These are phyloP conservation scores for Alternaria incomplexa DNA, from an alignment of 2,329 filamentous ascomycete species.

Conservation along the genomic window DNA sequence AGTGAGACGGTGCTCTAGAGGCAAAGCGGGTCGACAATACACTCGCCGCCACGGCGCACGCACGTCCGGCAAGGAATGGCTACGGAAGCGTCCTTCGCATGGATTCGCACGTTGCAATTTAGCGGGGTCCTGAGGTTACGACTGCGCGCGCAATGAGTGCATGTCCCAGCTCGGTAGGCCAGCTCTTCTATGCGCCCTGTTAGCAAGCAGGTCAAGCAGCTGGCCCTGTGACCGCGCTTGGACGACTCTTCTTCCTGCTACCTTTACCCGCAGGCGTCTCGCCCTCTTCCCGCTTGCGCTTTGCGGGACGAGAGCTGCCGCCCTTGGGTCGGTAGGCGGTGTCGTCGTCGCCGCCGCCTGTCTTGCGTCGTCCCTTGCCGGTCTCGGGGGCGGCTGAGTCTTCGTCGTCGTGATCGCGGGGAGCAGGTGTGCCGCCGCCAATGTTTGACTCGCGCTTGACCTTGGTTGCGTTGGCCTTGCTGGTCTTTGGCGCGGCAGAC, in stretches of 20 bases:
- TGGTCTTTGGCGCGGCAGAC: slow-evolving; percentile 32
- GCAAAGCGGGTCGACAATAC: not conserved
- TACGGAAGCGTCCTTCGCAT: not conserved
- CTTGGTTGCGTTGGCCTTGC: slow-evolving; percentile 34
- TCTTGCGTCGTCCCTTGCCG: slow-evolving; percentile 32
- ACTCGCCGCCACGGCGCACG: not conserved
- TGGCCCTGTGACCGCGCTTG: slow-evolving; percentile 29
- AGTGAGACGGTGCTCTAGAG: too few species aligned
- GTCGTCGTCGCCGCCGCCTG: slow-evolving; percentile 49
- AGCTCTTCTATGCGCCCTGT: not conserved
- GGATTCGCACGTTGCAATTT: not conserved
- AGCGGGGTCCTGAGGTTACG: too few species aligned
- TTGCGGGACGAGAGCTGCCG: slow-evolving; percentile 50
- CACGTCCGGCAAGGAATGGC: not conserved
- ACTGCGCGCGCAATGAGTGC: not conserved
- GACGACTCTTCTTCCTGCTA: slow-evolving; percentile 42
- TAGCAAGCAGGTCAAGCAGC: slow-evolving; percentile 5
- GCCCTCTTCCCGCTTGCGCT: slow-evolving; percentile 53
- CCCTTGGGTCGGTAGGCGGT: slow-evolving; percentile 57
- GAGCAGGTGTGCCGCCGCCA: slow-evolving; percentile 38
- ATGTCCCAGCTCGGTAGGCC: not conserved
- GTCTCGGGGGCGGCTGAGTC: slow-evolving; percentile 45
- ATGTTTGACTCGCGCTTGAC: slow-evolving; percentile 43
- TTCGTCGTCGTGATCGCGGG: slow-evolving; percentile 52
- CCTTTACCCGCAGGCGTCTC: slow-evolving; percentile 34